Base-by-base conservation (phyloP, 2,329 filamentous ascomycete species). In the Phoma sp. region DNA sequence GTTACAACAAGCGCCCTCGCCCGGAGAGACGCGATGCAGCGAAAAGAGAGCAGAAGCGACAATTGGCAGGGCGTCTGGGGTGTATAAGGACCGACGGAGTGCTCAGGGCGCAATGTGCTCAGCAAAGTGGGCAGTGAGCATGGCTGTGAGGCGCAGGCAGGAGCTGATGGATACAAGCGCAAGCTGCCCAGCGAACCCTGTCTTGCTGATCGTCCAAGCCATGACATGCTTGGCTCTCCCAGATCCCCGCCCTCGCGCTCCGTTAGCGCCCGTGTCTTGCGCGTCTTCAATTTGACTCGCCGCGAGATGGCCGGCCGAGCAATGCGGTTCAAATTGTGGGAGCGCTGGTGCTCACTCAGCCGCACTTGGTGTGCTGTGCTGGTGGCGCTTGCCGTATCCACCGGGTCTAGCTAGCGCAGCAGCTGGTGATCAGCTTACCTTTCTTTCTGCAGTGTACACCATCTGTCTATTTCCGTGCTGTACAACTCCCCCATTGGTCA, bases 1-100 rank as follows among this genome's bases (percentile, higher is more conserved):
- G 51, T 54, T 39, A 28, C 65, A 61, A 65, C 62, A 66, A 58
- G 60, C 66, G 61, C 56, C 40, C 65, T 66, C 66, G 65, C 64
- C 54, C 61, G 58, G 66, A 66, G 66, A 68, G 61, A 59, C 52
- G 62, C 65, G 59, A 57, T 49, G 52, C 18, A 53, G 57, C 39
- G 55, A 56, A 62, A 59, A 59, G 58, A 55, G 55, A 59, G 52
- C 18, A 50, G 53, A 56, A 46, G 36, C 25, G 40, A 42, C 18
- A 23, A 32, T 37, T 18, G 55, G 45, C 34, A 49, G 39, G 51
- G 33, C 26, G 32, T 38, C 45, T 42, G 36, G 36, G 34, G 53
- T 23, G 36, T 57, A 60, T 52, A 59, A 60, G 45, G 53, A 53
- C 47, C 29, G 53, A 49, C 28, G 18, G 33, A 40, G 30, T 51